Evolutionary conservation across 352 stramenopile species (phyloP).

Genomic region (Pythium pyrilobum): DNA sequence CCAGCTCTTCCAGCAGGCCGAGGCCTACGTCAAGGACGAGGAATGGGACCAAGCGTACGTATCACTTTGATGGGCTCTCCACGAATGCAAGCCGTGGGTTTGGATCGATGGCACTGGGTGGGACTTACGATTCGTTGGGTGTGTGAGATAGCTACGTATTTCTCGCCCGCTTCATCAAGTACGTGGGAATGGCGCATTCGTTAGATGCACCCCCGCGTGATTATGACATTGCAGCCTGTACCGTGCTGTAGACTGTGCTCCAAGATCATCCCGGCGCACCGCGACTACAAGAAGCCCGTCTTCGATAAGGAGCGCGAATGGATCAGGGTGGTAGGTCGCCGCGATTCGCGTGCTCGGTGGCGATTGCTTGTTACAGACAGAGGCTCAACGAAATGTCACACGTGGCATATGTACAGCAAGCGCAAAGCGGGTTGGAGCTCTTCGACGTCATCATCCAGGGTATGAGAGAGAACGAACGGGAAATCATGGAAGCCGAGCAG

Average conservation of each 20-base stretch:
- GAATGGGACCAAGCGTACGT: slow-evolving; percentile 74
- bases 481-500: slow-evolving; percentile 53
- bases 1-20: slow-evolving; percentile 70
- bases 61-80: not conserved
- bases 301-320: slow-evolving; percentile 64
- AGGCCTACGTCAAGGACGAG: slow-evolving; percentile 55
- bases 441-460: slow-evolving; percentile 78
- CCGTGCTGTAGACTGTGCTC: slow-evolving; percentile 48
- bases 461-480: slow-evolving; percentile 63
- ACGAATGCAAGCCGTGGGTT: not conserved
- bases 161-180: slow-evolving; percentile 82
- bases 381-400: not conserved
- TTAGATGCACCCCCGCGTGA: not conserved
- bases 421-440: slow-evolving; percentile 45
- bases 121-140: not conserved
- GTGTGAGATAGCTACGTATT: slow-evolving; percentile 60
- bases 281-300: slow-evolving; percentile 46
- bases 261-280: slow-evolving; percentile 58
- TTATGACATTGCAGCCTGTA: not conserved
- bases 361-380: too few relatives aligned
- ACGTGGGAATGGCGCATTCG: slow-evolving; percentile 3
- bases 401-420: slow-evolving; percentile 35
- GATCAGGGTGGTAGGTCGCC: slow-evolving; percentile 42
- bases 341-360: not conserved
- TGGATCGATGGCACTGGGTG: too few relatives aligned